These are phyloP conservation scores for Piper betle DNA, from an alignment of 164 flowering plant species.

Conservation along the genomic window DNA sequence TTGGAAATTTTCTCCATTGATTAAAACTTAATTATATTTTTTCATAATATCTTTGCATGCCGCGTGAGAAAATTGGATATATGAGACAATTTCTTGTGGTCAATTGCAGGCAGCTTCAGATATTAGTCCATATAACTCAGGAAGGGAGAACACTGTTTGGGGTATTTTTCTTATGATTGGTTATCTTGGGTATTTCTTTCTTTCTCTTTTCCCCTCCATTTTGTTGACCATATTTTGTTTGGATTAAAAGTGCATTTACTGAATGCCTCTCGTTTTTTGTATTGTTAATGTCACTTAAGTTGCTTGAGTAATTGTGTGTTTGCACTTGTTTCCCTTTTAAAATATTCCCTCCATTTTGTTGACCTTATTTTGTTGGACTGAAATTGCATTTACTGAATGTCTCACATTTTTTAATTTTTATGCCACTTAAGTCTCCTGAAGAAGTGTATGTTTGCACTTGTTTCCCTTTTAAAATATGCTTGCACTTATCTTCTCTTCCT, in stretches of 20 bases:
- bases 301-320: too few species aligned
- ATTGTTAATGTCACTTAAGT: too few species aligned
- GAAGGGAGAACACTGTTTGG: constrained; percentile 92
- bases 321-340: too few species aligned
- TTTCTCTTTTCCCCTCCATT: neutral
- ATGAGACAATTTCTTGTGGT: neutral
- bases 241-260: neutral
- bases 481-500: too few species aligned
- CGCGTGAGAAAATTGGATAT: neutral
- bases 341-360: too few species aligned
- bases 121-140: constrained; percentile 54
- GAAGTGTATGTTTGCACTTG: too few species aligned
- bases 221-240: too few species aligned
- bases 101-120: constrained; percentile 52
- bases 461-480: too few species aligned
- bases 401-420: too few species aligned
- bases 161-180: constrained; percentile 83
- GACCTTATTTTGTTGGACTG: too few species aligned
- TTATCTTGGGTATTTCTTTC: constrained; percentile 66
- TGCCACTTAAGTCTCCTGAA: too few species aligned
- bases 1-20: neutral
- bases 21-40: neutral
- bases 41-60: neutral
- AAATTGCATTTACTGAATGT: too few species aligned
- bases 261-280: neutral